phyloP scores from a whole-genome alignment of 257 asterid genomes.

The Solanum piurae region DNA sequence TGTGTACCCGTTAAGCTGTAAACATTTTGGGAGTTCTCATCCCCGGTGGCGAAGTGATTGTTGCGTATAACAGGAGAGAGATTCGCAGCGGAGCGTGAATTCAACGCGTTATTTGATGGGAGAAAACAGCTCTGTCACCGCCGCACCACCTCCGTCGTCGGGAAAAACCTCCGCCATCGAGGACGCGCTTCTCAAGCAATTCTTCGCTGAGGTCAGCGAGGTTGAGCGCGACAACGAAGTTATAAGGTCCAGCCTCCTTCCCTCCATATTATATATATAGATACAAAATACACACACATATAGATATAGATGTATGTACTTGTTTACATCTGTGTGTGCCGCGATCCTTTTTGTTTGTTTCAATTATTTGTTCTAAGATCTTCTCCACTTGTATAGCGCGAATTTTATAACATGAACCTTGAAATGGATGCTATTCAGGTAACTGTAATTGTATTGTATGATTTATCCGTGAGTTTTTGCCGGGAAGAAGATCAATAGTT shows the following conservation, averaged over 20 bases:
- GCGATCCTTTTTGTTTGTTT: not conserved
- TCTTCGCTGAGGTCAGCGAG: conserved; percentile 93
- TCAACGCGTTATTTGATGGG: conserved; percentile 37
- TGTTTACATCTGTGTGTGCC: not conserved
- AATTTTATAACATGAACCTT: not conserved
- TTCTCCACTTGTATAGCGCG: not conserved
- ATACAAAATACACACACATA: not conserved
- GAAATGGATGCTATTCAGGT: not conserved
- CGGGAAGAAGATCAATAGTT: not conserved
- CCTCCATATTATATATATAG: not conserved
- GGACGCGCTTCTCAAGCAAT: conserved; percentile 74
- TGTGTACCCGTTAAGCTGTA: not conserved
- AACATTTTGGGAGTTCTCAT: not conserved
- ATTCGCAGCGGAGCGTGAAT: not conserved
- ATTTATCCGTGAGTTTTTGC: not conserved
- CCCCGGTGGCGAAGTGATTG: not conserved
- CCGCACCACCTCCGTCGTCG: conserved; percentile 1
- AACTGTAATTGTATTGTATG: not conserved
- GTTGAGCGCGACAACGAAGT: conserved; percentile 98
- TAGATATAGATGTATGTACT: not conserved
- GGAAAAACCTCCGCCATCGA: conserved; percentile 27
- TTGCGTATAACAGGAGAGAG: not conserved
- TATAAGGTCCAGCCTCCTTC: conserved; percentile 31
- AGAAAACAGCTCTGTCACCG: conserved; percentile 35
- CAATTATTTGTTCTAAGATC: not conserved